Base-by-base conservation (phyloP, 345 rosid genomes). In the Cardiospermum halicacabum region DNA sequence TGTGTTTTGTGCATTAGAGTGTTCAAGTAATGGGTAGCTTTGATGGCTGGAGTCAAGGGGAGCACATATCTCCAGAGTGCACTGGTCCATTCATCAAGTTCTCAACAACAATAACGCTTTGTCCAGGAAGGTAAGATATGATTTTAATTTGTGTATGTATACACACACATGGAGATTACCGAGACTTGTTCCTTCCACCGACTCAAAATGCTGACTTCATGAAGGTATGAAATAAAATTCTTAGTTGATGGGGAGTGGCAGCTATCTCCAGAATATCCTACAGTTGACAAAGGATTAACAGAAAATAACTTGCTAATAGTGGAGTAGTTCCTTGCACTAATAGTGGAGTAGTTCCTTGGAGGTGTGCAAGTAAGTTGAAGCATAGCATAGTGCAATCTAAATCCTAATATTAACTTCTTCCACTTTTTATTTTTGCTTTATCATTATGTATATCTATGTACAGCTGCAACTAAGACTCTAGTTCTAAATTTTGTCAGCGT, bases 1-100 rank as follows among this genome's bases (percentile, higher is more conserved):
- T 57, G 15, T 48, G 0, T 4, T 4, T 58, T 50, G 4, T 16
- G 31, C 43, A n/a, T 49, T 70, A 89, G 96, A 81, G 86, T 63
- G 96, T 93, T 45, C 96, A 93, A 84, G 96, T 88, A 53, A 88
- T 86, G 98, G 97, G 98, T 58, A 72, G 82, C 25, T 93, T 88
- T 28, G 96, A 88, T 26, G 96, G 96, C 28, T 89, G 96, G 97
- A 89, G 94, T 73, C 96, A 81, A 73, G 84, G 86, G 25, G 94
- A 86, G 73, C 80, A 86, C 74, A 73, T 88, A 59, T 90, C 97
- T 0, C 92, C 96, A 7, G 93, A 86, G 69, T 86, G 85, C 74
- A 79, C 79, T 6, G 92, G 87, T 67, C 84, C 89, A 7, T 81
- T 81, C 57, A 82, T 88, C 0, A 83, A 66, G 72, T 86, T 93